phyloP scores from a whole-genome alignment of 441 rosid species.

The Arabidopsis hybrid region DNA sequence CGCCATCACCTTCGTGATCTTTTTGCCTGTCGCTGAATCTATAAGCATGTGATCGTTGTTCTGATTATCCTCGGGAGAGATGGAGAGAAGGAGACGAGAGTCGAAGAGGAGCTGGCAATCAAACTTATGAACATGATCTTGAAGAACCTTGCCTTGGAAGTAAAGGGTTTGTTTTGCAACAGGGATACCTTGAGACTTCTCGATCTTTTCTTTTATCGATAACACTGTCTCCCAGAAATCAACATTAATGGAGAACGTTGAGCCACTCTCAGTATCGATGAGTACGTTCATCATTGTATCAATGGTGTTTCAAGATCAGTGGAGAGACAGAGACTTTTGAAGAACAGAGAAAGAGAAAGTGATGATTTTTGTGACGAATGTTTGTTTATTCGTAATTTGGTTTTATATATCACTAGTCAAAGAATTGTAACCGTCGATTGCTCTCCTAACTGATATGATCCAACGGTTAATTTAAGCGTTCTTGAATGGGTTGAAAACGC shows the following conservation, averaged over 20 bases:
- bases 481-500: not conserved
- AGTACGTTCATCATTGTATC: constrained; percentile 58
- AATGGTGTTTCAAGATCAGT: constrained; percentile 18
- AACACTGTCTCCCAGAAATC: constrained; percentile 69
- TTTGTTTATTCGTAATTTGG: not conserved
- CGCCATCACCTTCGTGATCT: not conserved
- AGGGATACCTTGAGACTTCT: constrained; percentile 67
- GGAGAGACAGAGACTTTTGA: not conserved
- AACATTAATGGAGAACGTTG: constrained; percentile 67
- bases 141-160: constrained; percentile 67
- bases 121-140: constrained; percentile 60
- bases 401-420: not conserved
- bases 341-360: not conserved
- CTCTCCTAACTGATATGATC: not conserved
- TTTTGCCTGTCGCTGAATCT: no score
- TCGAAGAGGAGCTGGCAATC: constrained; percentile 56
- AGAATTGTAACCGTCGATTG: not conserved
- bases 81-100: constrained; percentile 60
- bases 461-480: not conserved
- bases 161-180: constrained; percentile 60
- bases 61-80: constrained; percentile 37
- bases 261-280: constrained; percentile 55
- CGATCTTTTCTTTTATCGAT: constrained; percentile 68
- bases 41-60: not conserved
- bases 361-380: not conserved